Conservation (phyloP, 495 filamentous ascomycete genomes). For the Lindgomyces ingoldianus region DNA sequence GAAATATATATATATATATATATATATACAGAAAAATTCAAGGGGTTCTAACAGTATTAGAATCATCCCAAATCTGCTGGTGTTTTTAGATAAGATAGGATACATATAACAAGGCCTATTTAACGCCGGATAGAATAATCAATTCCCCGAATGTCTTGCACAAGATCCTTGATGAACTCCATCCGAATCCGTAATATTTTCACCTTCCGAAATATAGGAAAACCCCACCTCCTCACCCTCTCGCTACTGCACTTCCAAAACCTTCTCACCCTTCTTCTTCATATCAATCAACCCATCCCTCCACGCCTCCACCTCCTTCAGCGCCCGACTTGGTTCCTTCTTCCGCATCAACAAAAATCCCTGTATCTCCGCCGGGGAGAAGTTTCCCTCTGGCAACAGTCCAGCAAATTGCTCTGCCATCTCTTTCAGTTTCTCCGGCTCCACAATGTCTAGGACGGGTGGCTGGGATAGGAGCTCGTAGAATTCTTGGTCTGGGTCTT, state of each 20-base stretch:
- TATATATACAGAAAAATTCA: too few relatives aligned
- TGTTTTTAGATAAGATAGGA: too few relatives aligned
- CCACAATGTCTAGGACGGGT: slow-evolving; percentile 12
- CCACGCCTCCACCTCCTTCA: slow-evolving; percentile 42
- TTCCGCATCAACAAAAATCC: slow-evolving; percentile 55
- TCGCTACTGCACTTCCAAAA: slow-evolving; percentile 21
- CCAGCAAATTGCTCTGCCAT: slow-evolving; percentile 61
- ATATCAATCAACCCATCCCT: slow-evolving; percentile 34
- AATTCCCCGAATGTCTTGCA: too few relatives aligned
- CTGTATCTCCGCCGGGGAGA: slow-evolving; percentile 77
- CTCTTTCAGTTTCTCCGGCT: slow-evolving; percentile 42
- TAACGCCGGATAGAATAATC: too few relatives aligned
- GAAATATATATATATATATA: too few relatives aligned
- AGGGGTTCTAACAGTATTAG: too few relatives aligned
- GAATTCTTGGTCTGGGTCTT: slow-evolving; percentile 6
- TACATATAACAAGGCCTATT: too few relatives aligned
- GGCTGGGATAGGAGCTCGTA: slow-evolving; percentile 6
- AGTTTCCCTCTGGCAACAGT: slow-evolving; percentile 61
- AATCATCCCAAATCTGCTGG: too few relatives aligned
- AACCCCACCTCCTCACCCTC: too few relatives aligned
- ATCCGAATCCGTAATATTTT: too few relatives aligned
- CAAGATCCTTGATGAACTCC: too few relatives aligned
- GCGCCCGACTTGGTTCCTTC: slow-evolving; percentile 42
- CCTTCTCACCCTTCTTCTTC: slow-evolving; percentile 35
- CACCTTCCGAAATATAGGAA: too few relatives aligned